Base-by-base conservation (phyloP, 306 rosid species). In the Gillenia trifoliata region DNA sequence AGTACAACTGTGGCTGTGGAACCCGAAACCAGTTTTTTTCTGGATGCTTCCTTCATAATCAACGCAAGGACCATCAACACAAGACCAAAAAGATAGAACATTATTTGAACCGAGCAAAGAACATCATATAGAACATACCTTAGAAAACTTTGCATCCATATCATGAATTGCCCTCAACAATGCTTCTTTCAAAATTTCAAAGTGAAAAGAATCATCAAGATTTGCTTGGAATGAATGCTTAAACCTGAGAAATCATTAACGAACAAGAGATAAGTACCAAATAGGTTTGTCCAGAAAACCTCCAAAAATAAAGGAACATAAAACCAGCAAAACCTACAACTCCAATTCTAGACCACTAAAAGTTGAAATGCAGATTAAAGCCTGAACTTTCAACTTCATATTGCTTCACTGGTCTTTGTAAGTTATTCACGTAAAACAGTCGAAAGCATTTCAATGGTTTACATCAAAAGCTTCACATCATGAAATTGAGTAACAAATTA, bases 101-200 rank as follows among this genome's bases (percentile, higher is more conserved):
- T 29, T 40, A 72, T 29, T 38, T 29, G 40, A 41, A 67, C 43
- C 28, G 66, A 66, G 52, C 75, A 77, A 49, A 50, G 61, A 77
- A 84, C 70, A 50, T 41, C 41, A 72, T 74, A 76, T 60, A 45
- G 65, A 83, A 67, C 85, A 70, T 84, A 75, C 98, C 91, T 88
- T 92, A 23, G 96, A 85, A 90, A 94, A 94, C 11, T 89, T 88
- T 20, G 85, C 87, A 83, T 94, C 98, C 61, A 90, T 85, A 77
- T 94, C 98, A 73, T 80, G 86, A 72, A 94, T 86, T 56, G 98
- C 91, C 81, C 97, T 91, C 88, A 94, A 71, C 77, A 94, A 79
- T 9, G 95, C 94, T 88, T 94, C 98, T 85, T 91, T 94, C 83
- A 94, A 82, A 75, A 94, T 91, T 86, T 85, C 93, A 86, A 94